Evolutionary conservation across 352 stramenopile genomes (phyloP).

Genomic region (Peronosclerospora sorghi): DNA sequence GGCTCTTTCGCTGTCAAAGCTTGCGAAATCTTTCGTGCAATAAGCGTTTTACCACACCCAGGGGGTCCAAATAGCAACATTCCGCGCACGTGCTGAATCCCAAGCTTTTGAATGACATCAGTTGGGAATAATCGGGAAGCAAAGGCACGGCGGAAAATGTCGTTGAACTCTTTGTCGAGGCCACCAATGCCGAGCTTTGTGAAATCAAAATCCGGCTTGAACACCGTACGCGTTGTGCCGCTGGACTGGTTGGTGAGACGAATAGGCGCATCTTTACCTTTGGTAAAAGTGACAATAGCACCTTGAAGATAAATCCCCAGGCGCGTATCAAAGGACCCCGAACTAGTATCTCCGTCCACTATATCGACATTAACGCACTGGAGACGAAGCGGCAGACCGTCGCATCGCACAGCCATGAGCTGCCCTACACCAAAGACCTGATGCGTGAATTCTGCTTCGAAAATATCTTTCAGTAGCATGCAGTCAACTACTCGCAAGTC

Average conservation of each 20-base stretch:
- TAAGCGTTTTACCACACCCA: conserved; percentile 94
- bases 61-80: conserved; percentile 82
- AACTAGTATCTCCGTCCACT: conserved; percentile 30
- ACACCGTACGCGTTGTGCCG: conserved; percentile 75
- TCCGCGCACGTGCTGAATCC: conserved; percentile 97
- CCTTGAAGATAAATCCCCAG: conserved; percentile 51
- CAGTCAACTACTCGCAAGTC: conserved; percentile 65
- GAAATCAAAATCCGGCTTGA: conserved; percentile 97
- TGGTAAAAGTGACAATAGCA: conserved; percentile 68
- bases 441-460: conserved; percentile 60
- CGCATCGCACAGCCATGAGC: conserved; percentile 51
- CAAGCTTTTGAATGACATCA: conserved; percentile 94
- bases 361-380: conserved; percentile 47
- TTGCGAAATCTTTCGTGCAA: conserved; percentile 92
- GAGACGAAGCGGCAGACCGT: conserved; percentile 53
- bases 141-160: conserved; percentile 99
- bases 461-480: conserved; percentile 45
- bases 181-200: conserved; percentile 97
- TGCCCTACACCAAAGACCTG: conserved; percentile 70
- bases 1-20: conserved; percentile 92
- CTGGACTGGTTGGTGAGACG: conserved; percentile 72
- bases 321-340: conserved; percentile 17
- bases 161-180: conserved; percentile 98
- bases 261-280: conserved; percentile 62
- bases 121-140: conserved; percentile 94